phyloP scores from a whole-genome alignment of 1,284 basidiomycete species.

The Cutaneotrichosporon cavernicola region DNA sequence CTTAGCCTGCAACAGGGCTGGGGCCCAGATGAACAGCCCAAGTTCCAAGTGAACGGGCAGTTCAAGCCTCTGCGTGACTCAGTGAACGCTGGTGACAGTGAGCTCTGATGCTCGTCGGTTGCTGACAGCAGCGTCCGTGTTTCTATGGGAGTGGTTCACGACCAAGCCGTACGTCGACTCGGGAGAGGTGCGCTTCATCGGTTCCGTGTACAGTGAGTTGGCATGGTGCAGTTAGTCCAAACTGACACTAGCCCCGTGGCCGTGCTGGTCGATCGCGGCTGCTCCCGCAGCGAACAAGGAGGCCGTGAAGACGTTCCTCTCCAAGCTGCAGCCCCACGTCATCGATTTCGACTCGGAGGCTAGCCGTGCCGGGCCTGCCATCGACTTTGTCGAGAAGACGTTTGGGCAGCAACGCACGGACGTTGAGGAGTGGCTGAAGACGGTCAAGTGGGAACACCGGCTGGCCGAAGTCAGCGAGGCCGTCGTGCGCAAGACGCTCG shows the following conservation, averaged over 20 bases:
- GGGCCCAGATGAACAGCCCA: slow-evolving; percentile 57
- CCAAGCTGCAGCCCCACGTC: slow-evolving; percentile 65
- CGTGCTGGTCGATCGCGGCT: slow-evolving; percentile 90
- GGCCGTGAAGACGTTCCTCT: slow-evolving; percentile 63
- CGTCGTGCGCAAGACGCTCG: slow-evolving; percentile 16
- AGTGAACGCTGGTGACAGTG: slow-evolving; percentile 71
- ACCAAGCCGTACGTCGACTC: slow-evolving; percentile 87
- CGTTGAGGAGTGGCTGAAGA: slow-evolving; percentile 72
- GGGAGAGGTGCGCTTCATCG: slow-evolving; percentile 72
- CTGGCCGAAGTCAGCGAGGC: slow-evolving; percentile 62
- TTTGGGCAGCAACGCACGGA: slow-evolving; percentile 72
- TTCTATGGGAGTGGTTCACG: slow-evolving; percentile 92
- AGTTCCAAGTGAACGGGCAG: slow-evolving; percentile 83
- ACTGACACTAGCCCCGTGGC: slow-evolving; percentile 76
- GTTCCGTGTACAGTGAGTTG: slow-evolving; percentile 50
- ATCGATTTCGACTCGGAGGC: slow-evolving; percentile 65
- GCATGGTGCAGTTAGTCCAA: slow-evolving; percentile 1
- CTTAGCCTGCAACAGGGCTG: slow-evolving; percentile 86
- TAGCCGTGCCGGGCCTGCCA: slow-evolving; percentile 61
- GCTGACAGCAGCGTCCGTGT: slow-evolving; percentile 40
- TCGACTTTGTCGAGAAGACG: slow-evolving; percentile 71
- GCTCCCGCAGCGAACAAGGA: slow-evolving; percentile 61
- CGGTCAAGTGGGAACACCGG: slow-evolving; percentile 70
- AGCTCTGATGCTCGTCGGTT: slow-evolving; percentile 8
- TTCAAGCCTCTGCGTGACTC: slow-evolving; percentile 84